Evolutionary conservation across 176 grass and related monocot genomes (phyloP).

Genomic region (Sorghum bicolor): DNA sequence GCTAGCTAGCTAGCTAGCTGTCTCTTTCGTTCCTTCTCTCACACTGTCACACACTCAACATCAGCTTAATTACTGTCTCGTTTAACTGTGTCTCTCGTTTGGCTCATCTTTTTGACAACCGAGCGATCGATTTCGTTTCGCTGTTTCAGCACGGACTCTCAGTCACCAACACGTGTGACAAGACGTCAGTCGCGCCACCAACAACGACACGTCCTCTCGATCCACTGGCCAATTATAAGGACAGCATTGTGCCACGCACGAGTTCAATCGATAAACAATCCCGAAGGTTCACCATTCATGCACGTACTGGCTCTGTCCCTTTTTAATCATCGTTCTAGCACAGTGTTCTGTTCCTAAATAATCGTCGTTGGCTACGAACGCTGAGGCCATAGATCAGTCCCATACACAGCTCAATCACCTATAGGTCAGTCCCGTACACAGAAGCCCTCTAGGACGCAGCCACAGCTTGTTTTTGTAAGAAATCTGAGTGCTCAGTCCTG

Average conservation of each 20-base stretch:
- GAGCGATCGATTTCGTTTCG: not conserved
- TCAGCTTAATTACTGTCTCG: not conserved
- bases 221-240: not conserved
- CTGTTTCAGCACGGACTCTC: not conserved
- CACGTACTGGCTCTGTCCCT: too few relatives aligned
- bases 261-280: too few relatives aligned
- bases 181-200: not conserved
- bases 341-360: too few relatives aligned
- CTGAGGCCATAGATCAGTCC: too few relatives aligned
- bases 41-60: not conserved
- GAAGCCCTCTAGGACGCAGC: too few relatives aligned
- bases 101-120: not conserved
- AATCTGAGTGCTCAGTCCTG: too few relatives aligned
- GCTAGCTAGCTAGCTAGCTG: not conserved
- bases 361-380: too few relatives aligned
- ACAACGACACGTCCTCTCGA: not conserved
- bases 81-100: not conserved
- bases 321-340: too few relatives aligned
- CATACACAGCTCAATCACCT: too few relatives aligned
- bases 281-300: too few relatives aligned
- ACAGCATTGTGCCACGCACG: not conserved
- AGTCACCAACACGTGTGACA: not conserved
- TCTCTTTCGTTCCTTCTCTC: not conserved
- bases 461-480: too few relatives aligned
- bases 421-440: too few relatives aligned